These are phyloP conservation scores for Monilinia aucupariae DNA, from an alignment of 2,329 filamentous ascomycete genomes.

Conservation along the genomic window DNA sequence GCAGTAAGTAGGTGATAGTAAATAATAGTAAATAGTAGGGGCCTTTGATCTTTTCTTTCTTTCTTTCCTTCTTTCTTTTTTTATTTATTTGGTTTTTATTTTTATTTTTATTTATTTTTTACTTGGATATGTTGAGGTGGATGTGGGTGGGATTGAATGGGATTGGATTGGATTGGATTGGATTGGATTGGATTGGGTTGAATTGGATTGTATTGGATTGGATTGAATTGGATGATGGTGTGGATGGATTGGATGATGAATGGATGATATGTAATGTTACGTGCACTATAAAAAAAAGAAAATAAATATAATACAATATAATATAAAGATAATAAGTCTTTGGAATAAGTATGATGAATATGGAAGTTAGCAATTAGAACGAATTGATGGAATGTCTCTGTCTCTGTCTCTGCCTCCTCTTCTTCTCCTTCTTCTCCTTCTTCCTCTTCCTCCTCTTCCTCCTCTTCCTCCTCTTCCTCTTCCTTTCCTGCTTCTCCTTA, in stretches of 20 bases:
- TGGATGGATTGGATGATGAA: too few relatives aligned
- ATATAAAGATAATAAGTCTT: background rate
- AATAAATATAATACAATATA: too few relatives aligned
- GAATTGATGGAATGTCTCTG: background rate
- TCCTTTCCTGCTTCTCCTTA: background rate
- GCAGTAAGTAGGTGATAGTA: too few relatives aligned
- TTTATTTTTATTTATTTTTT: too few relatives aligned
- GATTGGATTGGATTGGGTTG: background rate
- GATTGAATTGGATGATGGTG: background rate
- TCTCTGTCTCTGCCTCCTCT: background rate
- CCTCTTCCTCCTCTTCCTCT: background rate
- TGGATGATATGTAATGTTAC: too few relatives aligned
- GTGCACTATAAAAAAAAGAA: too few relatives aligned
- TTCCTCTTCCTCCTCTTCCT: background rate
- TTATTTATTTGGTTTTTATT: too few relatives aligned
- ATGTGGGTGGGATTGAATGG: background rate
- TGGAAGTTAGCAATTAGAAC: too few relatives aligned
- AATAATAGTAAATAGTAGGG: background rate
- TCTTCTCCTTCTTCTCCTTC: background rate
- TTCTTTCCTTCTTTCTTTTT: too few relatives aligned
- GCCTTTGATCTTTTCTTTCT: constrained; percentile 2
- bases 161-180: background rate
- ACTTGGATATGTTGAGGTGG: too few relatives aligned
- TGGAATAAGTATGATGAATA: background rate
- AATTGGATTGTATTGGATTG: background rate